Percentiles rank a stretch among this genome's conserved stretches.
phyloP scores from a whole-genome alignment of 2,329 filamentous ascomycete species.

The Hypoxylon sp. region DNA sequence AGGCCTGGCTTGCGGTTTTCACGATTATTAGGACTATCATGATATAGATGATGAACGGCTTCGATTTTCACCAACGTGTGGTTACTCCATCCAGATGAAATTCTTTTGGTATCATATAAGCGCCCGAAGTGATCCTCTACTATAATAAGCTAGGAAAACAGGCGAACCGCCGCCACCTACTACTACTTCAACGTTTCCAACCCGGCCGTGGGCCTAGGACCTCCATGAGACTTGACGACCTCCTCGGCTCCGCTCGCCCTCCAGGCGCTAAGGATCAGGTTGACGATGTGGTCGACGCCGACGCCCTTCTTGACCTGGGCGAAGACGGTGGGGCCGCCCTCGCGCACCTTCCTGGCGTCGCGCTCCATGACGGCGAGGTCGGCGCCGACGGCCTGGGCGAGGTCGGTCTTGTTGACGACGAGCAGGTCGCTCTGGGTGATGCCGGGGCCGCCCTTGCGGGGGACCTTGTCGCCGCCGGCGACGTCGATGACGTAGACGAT shows the following conservation, averaged over 20 bases:
- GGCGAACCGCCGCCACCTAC: not conserved
- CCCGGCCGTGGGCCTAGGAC: constrained; percentile 69
- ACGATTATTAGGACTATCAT: constrained; percentile 15
- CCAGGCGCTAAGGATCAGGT: constrained; percentile 92
- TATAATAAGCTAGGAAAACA: not conserved
- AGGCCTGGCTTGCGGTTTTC: not conserved
- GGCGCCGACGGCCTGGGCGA: constrained; percentile 90
- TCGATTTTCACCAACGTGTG: not conserved
- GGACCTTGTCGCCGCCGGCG: constrained; percentile 95
- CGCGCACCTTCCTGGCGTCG: constrained; percentile 92
- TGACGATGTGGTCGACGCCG: constrained; percentile 86
- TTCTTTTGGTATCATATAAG: constrained; percentile 23
- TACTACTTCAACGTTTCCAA: constrained; percentile 59
- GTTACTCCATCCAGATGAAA: not conserved
- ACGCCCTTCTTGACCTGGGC: constrained; percentile 96
- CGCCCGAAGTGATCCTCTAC: not conserved
- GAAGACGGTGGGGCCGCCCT: constrained; percentile 95
- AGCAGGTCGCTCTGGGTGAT: constrained; percentile 96
- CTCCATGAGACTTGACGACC: constrained; percentile 65
- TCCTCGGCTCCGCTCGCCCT: constrained; percentile 85
- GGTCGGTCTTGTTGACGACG: constrained; percentile 96
- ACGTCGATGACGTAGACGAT: constrained; percentile 99
- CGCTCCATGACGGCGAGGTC: constrained; percentile 94
- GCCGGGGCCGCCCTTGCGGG: constrained; percentile 92
- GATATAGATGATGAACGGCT: constrained; percentile 29